Base-by-base conservation (phyloP, 768 basidiomycete genomes). In the Amanita pseudoporphyria region DNA sequence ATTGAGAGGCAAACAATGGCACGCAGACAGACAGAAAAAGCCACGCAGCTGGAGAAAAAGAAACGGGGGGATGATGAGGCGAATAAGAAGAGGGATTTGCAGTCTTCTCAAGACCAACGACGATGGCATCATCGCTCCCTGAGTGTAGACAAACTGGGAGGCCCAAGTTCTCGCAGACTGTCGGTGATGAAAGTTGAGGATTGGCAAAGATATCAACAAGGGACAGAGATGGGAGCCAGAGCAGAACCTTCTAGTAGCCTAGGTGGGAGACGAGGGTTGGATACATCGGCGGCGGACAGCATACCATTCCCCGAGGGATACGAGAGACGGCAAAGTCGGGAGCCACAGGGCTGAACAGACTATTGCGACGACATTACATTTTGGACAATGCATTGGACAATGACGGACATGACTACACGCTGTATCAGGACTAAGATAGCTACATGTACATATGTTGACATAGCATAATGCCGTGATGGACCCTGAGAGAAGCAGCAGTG, bases 171-270 rank as follows among this genome's bases (percentile, higher is more conserved):
- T 38, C 79, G 77, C 57, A 78, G 84, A 41, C 62, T 82, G 63
- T 87, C 86, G 36, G 79, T 74, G 60, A 64, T 89, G 71, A 87
- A 88, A 61, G 87, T 90, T 35, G 84, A 88, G 62, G 87, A 88
- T 60, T 90, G 88, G 87, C 82, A 87, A 64, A 76, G 77, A 54
- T 74, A 81, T 57, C 87, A 89, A 60, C 71, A 78, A 46, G 74
- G 78, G 39, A 65, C 64, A 50, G 67, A 67, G 45, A 58, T 58
- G 53, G 55, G 52, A 7, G 30, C 31, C 3, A 51, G 49, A 37
- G 35, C 41, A 6, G 54, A 57, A 19, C 61, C 66, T 69, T 37
- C 62, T 64, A 51, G 64, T 56, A 26, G 53, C 16, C 3, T 7
- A 28, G 26, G 26, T 28, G 21, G 22, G 28, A 18, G 21, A 16